Evolutionary conservation across 2,329 filamentous ascomycete genomes (phyloP), one percentile per base, ranked within the genome.

Genomic region (Cryoendolithus antarcticus): DNA sequence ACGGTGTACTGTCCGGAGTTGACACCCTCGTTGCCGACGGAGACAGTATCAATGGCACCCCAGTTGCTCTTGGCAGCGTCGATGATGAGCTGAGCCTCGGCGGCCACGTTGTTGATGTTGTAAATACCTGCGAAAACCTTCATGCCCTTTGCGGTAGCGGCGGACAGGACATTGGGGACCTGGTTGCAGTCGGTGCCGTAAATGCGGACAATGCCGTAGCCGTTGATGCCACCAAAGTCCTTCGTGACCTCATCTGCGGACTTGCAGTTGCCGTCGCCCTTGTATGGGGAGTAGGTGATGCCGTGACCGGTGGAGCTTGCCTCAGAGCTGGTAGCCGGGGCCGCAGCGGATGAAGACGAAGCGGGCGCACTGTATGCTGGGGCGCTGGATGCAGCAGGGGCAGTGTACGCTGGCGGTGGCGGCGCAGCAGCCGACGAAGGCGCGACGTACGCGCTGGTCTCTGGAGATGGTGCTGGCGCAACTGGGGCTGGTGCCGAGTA

Each of bases 161-260:
- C 78, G 8, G 67, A 60, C 27, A 81, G 63, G 11, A 82, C 73
- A 9, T 69, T 74, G 2, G 68, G 58, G 30, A 85, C 71, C 57
- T 88, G 81, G 52, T 84, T 65, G 59, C 86, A 93, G 59, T 86
- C 83, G 41, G 77, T 75, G 38, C 85, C 86, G 55, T 93, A 93
- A 54, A 83, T 72, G 37, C 86, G 82, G 39, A 93, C 65, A 29
- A 77, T 60, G 11, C 68, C 67, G 60, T 81, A 86, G 9, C 63
- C 64, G 21, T 75, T 65, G 37, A 77, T 62, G 34, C 61, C 62
- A 10, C 63, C 62, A 49, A 91, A 74, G 52, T 93, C 85, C 12
- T 62, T 55, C 43, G 72, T 65, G 37, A 93, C 70, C 49, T 84
- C 65, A 1, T 65, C 61, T 38, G 70, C 63, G 4, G 70, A 65